These are phyloP conservation scores for Alternaria dauci DNA, from an alignment of 2,329 filamentous ascomycete genomes.

Conservation along the genomic window DNA sequence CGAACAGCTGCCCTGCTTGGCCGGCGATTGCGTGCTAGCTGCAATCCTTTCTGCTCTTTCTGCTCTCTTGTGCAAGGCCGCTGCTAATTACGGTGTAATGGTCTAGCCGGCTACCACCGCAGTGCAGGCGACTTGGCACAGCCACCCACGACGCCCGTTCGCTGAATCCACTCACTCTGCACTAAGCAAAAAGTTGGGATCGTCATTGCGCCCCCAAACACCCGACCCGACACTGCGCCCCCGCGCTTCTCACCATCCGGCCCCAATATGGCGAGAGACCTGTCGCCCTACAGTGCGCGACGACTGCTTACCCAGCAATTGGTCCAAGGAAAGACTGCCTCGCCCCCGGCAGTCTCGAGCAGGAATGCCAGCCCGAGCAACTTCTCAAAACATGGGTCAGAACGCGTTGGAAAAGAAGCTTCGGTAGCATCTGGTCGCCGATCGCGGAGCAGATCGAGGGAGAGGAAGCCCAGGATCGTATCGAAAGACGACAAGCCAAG, in stretches of 20 bases:
- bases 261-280: constrained; percentile 36
- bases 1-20: constrained; percentile 5
- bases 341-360: constrained; percentile 26
- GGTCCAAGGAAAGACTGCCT: constrained; percentile 23
- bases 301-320: constrained; percentile 41
- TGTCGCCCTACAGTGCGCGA: constrained; percentile 46
- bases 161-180: constrained; percentile 1
- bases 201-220: constrained; percentile 20
- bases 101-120: constrained; percentile 8
- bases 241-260: constrained; percentile 9
- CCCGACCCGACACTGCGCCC: constrained; percentile 6
- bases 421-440: constrained; percentile 17
- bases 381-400: constrained; percentile 16
- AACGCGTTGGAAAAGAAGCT: constrained; percentile 21
- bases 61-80: neutral
- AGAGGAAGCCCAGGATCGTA: constrained; percentile 17
- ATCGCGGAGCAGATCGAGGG: constrained; percentile 28
- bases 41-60: neutral
- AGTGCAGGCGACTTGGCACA: constrained; percentile 12
- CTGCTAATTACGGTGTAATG: constrained; percentile 10
- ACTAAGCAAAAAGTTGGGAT: constrained; percentile 14
- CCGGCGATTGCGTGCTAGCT: constrained; percentile 1
- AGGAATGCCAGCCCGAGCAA: constrained; percentile 25
- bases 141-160: constrained; percentile 4
- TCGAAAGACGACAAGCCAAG: constrained; percentile 25